phyloP scores from a whole-genome alignment of 2,329 filamentous ascomycete genomes.

The Verticillium longisporum region DNA sequence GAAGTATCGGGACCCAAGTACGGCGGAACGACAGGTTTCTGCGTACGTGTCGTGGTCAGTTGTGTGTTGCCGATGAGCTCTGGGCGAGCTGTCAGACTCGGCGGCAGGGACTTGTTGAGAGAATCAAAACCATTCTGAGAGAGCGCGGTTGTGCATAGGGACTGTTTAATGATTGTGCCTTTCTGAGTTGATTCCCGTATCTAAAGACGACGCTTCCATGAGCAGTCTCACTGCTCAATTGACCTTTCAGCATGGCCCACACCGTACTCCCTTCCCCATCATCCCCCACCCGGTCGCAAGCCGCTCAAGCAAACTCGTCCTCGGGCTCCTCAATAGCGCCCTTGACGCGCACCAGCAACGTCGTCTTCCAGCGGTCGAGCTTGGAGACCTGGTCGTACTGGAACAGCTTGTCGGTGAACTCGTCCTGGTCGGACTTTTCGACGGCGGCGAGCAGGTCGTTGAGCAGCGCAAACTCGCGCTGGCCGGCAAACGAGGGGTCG shows the following conservation, averaged over 20 bases:
- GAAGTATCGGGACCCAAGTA: not conserved
- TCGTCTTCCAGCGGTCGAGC: slow-evolving; percentile 96
- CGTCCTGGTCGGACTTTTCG: slow-evolving; percentile 71
- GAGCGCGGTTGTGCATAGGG: no score
- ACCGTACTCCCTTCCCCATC: no score
- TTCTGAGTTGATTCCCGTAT: no score
- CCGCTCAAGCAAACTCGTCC: slow-evolving; percentile 33
- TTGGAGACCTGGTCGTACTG: slow-evolving; percentile 89
- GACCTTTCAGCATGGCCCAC: no score
- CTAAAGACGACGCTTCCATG: no score
- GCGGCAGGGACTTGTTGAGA: no score
- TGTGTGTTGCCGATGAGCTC: not conserved
- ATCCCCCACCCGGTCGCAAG: no score
- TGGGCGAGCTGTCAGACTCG: not conserved
- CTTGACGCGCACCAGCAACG: slow-evolving; percentile 76
- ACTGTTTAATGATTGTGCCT: no score
- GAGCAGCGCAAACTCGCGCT: slow-evolving; percentile 76
- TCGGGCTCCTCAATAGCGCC: slow-evolving; percentile 61
- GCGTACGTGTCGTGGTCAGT: not conserved
- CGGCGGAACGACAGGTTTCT: not conserved
- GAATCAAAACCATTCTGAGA: no score
- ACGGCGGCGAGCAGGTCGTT: slow-evolving; percentile 69
- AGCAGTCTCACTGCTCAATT: no score
- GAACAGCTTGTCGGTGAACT: slow-evolving; percentile 79
- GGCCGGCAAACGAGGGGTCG: slow-evolving; percentile 68